These are phyloP conservation scores for Cyanophora paradoxa DNA, from an alignment of 78 protist species.

Conservation along the genomic window DNA sequence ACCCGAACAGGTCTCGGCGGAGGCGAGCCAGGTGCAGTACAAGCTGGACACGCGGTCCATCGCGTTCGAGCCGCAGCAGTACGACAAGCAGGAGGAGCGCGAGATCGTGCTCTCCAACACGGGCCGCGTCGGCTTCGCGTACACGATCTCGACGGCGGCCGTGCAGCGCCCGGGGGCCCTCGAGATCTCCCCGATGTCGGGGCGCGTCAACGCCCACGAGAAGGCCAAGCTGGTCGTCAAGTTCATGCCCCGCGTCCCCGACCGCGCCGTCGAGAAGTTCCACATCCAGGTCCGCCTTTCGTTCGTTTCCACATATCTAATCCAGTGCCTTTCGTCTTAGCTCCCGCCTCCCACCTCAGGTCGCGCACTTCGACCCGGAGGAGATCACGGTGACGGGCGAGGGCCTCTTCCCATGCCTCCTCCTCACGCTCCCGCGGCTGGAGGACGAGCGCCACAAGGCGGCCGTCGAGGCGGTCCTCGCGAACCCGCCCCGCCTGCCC, in stretches of 20 bases:
- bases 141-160: not conserved
- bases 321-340: too few species aligned
- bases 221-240: slow-evolving; percentile 17
- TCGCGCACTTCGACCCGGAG: slow-evolving; percentile 59
- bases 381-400: slow-evolving; percentile 26
- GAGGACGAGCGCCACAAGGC: not conserved
- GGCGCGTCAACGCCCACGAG: slow-evolving; percentile 4
- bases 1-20: too few species aligned
- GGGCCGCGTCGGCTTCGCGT: slow-evolving; percentile 45
- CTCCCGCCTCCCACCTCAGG: too few species aligned
- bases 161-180: slow-evolving; percentile 10
- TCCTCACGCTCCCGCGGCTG: not conserved
- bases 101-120: slow-evolving; percentile 36
- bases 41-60: slow-evolving; percentile 14
- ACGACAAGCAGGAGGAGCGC: slow-evolving; percentile 6
- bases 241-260: slow-evolving; percentile 25
- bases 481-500: not conserved
- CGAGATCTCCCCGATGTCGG: not conserved
- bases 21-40: slow-evolving; percentile 34
- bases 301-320: too few species aligned
- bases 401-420: slow-evolving; percentile 35
- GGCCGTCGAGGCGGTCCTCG: not conserved
- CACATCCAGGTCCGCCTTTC: too few species aligned
- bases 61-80: slow-evolving; percentile 30
- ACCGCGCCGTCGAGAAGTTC: slow-evolving; percentile 12